phyloP scores from a whole-genome alignment of 1,139 yeast species.

The Pichia inconspicua region DNA sequence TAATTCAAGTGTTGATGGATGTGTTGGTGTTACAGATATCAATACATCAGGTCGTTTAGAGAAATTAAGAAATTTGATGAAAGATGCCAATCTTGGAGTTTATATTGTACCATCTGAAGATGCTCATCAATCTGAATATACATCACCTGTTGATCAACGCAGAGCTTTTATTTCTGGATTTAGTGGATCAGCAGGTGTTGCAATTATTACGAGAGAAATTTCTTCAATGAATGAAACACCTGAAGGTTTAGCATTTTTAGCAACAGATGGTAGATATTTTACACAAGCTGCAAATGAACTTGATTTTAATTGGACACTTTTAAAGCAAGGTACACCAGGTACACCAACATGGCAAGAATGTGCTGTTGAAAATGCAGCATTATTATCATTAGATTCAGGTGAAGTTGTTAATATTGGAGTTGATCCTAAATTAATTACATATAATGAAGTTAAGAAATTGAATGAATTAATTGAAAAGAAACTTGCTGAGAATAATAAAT shows the following conservation, averaged over 20 bases:
- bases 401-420: slow-evolving; percentile 38
- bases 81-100: slow-evolving; percentile 55
- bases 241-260: slow-evolving; percentile 68
- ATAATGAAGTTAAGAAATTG: slow-evolving; percentile 33
- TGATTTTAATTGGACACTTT: slow-evolving; percentile 78
- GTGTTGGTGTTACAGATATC: slow-evolving; percentile 18
- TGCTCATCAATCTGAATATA: slow-evolving; percentile 90
- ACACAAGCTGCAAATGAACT: slow-evolving; percentile 83
- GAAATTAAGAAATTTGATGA: slow-evolving; percentile 60
- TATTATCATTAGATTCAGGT: slow-evolving; percentile 38
- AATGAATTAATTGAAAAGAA: slow-evolving; percentile 29
- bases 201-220: slow-evolving; percentile 70
- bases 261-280: slow-evolving; percentile 94
- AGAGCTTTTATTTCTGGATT: slow-evolving; percentile 83
- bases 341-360: slow-evolving; percentile 87
- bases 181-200: slow-evolving; percentile 93
- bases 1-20: background rate
- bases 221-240: slow-evolving; percentile 48
- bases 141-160: slow-evolving; percentile 71
- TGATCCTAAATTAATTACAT: slow-evolving; percentile 66
- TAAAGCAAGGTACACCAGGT: slow-evolving; percentile 66
- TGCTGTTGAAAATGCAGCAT: slow-evolving; percentile 59
- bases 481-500: slow-evolving; percentile 26
- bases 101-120: slow-evolving; percentile 89
- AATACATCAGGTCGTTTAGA: slow-evolving; percentile 41